A percentile compares a stretch with the other conserved stretches of the same genome.
phyloP scores from a whole-genome alignment of 2,329 filamentous ascomycete genomes.

The Colletotrichum melonis region DNA sequence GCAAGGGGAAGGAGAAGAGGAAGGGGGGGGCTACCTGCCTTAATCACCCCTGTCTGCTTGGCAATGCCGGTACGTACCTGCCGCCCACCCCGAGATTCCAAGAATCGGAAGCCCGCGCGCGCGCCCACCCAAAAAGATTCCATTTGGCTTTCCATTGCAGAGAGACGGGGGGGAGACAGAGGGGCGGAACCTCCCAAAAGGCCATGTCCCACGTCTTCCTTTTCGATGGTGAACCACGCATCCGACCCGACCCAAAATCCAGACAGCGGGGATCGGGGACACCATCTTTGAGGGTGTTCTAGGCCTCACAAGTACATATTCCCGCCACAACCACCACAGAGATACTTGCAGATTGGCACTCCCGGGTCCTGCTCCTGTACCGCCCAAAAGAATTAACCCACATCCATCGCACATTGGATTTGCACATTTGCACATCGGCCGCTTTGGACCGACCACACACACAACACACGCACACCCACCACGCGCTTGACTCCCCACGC shows the following conservation, averaged over 20 bases:
- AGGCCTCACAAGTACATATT: slow-evolving; percentile 23
- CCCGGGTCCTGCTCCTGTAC: not conserved
- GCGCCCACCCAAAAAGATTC: not conserved
- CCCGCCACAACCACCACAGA: not conserved
- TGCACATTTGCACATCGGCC: slow-evolving; percentile 2
- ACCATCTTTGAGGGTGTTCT: slow-evolving; percentile 34
- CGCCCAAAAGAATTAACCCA: slow-evolving; percentile 22
- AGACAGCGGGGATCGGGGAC: slow-evolving; percentile 34
- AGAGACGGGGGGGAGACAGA: not conserved
- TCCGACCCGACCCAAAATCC: slow-evolving; percentile 32
- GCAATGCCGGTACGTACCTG: not conserved
- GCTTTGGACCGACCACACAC: slow-evolving; percentile 39
- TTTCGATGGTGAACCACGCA: slow-evolving; percentile 9
- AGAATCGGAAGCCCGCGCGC: slow-evolving; percentile 8
- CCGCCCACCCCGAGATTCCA: slow-evolving; percentile 6
- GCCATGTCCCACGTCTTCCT: not conserved
- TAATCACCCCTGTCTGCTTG: not conserved
- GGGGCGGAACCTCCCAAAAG: not conserved
- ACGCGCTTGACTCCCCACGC: slow-evolving; percentile 47
- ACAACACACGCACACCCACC: slow-evolving; percentile 43
- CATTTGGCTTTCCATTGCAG: not conserved
- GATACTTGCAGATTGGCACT: not conserved
- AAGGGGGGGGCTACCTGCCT: not conserved
- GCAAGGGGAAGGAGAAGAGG: not conserved
- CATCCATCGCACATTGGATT: slow-evolving; percentile 22